Evolutionary conservation across 2,329 filamentous ascomycete species (phyloP).

Genomic region (Ophiostoma fasciatum): DNA sequence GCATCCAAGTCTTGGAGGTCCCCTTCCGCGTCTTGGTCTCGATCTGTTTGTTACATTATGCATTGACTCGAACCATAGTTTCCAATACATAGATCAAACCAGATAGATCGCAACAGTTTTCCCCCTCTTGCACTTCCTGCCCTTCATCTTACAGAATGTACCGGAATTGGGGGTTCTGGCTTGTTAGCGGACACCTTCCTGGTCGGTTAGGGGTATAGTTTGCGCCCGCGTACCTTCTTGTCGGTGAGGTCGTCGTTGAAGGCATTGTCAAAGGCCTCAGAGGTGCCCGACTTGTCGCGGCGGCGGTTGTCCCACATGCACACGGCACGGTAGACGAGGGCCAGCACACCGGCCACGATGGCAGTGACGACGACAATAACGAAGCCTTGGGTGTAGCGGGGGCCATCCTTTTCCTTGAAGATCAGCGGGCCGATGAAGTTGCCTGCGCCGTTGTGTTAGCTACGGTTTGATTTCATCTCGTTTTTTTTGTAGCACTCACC

Average conservation of each 20-base stretch:
- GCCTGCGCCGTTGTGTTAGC: too few relatives aligned
- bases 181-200: background rate
- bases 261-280: constrained; percentile 35
- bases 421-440: constrained; percentile 26
- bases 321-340: constrained; percentile 27
- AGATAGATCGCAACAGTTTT: too few relatives aligned
- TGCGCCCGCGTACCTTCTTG: constrained; percentile 9
- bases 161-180: constrained; percentile 15
- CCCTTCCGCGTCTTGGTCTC: too few relatives aligned
- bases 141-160: constrained; percentile 9
- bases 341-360: constrained; percentile 15
- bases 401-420: constrained; percentile 18
- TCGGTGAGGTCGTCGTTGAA: constrained; percentile 38
- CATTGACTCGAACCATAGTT: too few relatives aligned
- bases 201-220: too few relatives aligned
- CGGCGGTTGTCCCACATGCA: constrained; percentile 28
- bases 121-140: too few relatives aligned
- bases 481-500: constrained; percentile 15
- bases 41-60: too few relatives aligned
- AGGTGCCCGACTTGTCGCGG: constrained; percentile 25
- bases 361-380: constrained; percentile 22
- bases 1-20: too few relatives aligned
- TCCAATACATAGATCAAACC: background rate
- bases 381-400: constrained; percentile 24
- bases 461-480: background rate